Evolutionary conservation across 805 yeast species (phyloP).

Genomic region (Kuraishia ogatae): DNA sequence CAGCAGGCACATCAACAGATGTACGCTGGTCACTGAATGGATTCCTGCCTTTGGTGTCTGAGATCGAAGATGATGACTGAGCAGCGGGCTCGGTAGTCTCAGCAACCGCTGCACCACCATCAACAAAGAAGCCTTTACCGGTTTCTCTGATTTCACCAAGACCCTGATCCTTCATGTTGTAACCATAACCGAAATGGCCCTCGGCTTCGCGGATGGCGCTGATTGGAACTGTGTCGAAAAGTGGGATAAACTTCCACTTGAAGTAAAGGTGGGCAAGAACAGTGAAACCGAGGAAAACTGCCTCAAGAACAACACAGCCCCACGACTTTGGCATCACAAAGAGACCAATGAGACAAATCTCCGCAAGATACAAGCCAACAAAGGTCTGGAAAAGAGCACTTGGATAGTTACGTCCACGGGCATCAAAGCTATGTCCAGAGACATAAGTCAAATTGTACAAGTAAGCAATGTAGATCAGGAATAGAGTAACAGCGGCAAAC

Average conservation of each 20-base stretch:
- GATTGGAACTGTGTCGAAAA: slow-evolving; percentile 62
- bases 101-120: slow-evolving; percentile 1
- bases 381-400: slow-evolving; percentile 64
- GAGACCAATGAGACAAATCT: slow-evolving; percentile 59
- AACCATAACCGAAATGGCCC: slow-evolving; percentile 25
- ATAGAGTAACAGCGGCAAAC: slow-evolving; percentile 52
- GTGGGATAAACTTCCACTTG: slow-evolving; percentile 50
- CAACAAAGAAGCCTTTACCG: slow-evolving; percentile 28
- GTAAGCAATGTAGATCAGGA: slow-evolving; percentile 51
- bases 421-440: slow-evolving; percentile 44
- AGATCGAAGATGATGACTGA: not conserved
- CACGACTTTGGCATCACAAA: slow-evolving; percentile 73
- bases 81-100: slow-evolving; percentile 3
- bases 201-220: slow-evolving; percentile 45
- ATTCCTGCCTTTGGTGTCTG: slow-evolving; percentile 1
- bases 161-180: slow-evolving; percentile 64
- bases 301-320: slow-evolving; percentile 71
- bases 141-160: slow-evolving; percentile 41
- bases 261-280: slow-evolving; percentile 50
- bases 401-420: slow-evolving; percentile 69
- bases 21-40: slow-evolving; percentile 3
- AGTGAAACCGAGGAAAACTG: slow-evolving; percentile 47
- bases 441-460: slow-evolving; percentile 60
- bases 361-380: slow-evolving; percentile 64
- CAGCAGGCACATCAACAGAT: not conserved